A percentile compares a stretch with the other conserved stretches of the same genome.
Conservation (phyloP, 2,329 filamentous ascomycete genomes). For the Fusarium buxicola region DNA sequence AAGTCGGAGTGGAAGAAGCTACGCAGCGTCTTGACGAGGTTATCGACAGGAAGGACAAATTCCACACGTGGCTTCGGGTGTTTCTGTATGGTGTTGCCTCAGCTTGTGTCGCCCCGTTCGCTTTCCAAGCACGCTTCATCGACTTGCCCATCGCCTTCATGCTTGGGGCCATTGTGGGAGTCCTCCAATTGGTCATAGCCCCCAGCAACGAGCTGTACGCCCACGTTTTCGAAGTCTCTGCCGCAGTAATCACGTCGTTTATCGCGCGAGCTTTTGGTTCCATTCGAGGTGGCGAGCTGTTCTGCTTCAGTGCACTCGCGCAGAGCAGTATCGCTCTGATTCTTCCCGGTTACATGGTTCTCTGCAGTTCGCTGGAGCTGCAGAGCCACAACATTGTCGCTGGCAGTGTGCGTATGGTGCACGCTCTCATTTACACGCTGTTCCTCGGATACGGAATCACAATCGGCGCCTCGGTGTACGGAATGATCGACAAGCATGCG, state of each 20-base stretch:
- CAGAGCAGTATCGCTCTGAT: slow-evolving; percentile 83
- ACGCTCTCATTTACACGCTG: slow-evolving; percentile 79
- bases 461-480: slow-evolving; percentile 74
- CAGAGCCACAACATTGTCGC: slow-evolving; percentile 78
- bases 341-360: slow-evolving; percentile 68
- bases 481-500: slow-evolving; percentile 69
- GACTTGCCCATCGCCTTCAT: slow-evolving; percentile 83
- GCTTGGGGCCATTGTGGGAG: slow-evolving; percentile 78
- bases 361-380: slow-evolving; percentile 68
- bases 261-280: slow-evolving; percentile 77
- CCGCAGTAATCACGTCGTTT: slow-evolving; percentile 75
- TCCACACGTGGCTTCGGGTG: slow-evolving; percentile 66
- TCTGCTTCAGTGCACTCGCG: slow-evolving; percentile 78
- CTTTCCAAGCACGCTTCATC: slow-evolving; percentile 80
- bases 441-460: slow-evolving; percentile 81
- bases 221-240: slow-evolving; percentile 64
- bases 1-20: slow-evolving; percentile 78
- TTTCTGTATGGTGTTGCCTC: slow-evolving; percentile 81
- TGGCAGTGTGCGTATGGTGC: slow-evolving; percentile 80
- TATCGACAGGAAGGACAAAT: slow-evolving; percentile 59
- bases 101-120: slow-evolving; percentile 81
- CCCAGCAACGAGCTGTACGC: slow-evolving; percentile 78
- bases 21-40: slow-evolving; percentile 70
- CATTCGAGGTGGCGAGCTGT: slow-evolving; percentile 66
- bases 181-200: slow-evolving; percentile 79